Conservation (phyloP, 371 early-diverging fungal genomes). For the Mucor circinelloides region DNA sequence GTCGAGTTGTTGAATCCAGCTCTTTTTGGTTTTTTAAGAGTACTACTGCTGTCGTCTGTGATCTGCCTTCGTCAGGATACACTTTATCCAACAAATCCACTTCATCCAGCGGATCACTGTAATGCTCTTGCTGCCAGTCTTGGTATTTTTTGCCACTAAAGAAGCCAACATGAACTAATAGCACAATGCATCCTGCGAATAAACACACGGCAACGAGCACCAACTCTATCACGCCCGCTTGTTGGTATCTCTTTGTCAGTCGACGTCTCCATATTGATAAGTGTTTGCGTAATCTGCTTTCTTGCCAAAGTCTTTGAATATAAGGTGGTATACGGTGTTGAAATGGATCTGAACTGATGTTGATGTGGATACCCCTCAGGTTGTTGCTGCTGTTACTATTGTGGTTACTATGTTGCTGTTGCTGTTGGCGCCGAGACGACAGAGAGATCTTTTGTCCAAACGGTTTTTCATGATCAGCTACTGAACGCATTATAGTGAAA, state of each 20-base stretch:
- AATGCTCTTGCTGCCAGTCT: constrained; percentile 45
- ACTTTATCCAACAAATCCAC: constrained; percentile 54
- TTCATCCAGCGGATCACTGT: constrained; percentile 26
- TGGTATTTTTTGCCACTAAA: constrained; percentile 52
- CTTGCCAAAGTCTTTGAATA: constrained; percentile 51
- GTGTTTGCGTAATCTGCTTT: constrained; percentile 31
- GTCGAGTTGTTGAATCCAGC: constrained; percentile 35
- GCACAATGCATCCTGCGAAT: constrained; percentile 29
- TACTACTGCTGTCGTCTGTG: constrained; percentile 57
- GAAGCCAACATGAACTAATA: constrained; percentile 48
- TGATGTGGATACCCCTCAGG: constrained; percentile 54
- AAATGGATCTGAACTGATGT: constrained; percentile 56
- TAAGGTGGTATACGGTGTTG: constrained; percentile 53
- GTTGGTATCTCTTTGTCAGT: constrained; percentile 28
- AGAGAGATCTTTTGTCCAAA: constrained; percentile 8
- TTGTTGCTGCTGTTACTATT: constrained; percentile 16
- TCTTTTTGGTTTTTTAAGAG: constrained; percentile 26
- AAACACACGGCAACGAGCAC: constrained; percentile 6
- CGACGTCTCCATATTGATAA: constrained; percentile 25
- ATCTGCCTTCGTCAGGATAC: constrained; percentile 59
- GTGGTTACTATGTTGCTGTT: neutral
- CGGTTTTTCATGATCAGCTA: constrained; percentile 9
- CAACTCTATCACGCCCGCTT: constrained; percentile 28
- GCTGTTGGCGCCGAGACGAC: constrained; percentile 19
- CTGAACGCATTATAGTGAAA: constrained; percentile 9